Conservation (phyloP, 2,329 filamentous ascomycete genomes). For the Hirsutella minnesotensis region DNA sequence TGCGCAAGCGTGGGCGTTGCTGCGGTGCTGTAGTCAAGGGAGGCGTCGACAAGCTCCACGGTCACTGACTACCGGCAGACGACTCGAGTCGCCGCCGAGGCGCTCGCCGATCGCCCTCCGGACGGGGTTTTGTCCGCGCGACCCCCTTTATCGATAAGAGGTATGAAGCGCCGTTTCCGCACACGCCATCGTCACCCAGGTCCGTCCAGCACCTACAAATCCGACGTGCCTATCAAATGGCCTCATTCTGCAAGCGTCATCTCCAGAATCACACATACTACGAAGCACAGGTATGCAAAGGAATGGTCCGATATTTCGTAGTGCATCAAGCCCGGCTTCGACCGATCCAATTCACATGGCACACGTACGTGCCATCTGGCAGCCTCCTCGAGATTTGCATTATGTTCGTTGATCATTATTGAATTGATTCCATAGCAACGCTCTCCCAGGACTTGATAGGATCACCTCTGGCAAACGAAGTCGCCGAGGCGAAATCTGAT, state of each 20-base stretch:
- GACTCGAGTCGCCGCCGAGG: too few species aligned
- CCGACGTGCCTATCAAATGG: neutral
- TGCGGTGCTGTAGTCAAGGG: neutral
- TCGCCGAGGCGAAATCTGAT: neutral
- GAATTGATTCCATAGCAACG: neutral
- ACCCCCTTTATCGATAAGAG: neutral
- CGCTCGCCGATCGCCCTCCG: too few species aligned
- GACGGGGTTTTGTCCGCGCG: neutral
- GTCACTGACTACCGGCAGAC: too few species aligned
- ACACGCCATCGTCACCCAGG: neutral
- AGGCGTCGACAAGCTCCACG: neutral
- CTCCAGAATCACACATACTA: too few species aligned
- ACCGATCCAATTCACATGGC: too few species aligned
- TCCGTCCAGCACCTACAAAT: too few species aligned
- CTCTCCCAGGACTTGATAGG: neutral
- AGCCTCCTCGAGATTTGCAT: too few species aligned
- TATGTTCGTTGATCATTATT: neutral
- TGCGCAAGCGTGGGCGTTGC: neutral
- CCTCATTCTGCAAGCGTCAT: too few species aligned
- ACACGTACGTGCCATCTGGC: too few species aligned
- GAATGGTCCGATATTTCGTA: too few species aligned
- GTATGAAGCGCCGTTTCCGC: neutral
- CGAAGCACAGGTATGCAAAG: too few species aligned
- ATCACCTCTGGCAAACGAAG: neutral
- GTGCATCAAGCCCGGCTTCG: too few species aligned